Percentiles rank a stretch among this genome's conserved stretches.
phyloP scores from a whole-genome alignment of 306 rosid genomes.

The Lablab purpureus region DNA sequence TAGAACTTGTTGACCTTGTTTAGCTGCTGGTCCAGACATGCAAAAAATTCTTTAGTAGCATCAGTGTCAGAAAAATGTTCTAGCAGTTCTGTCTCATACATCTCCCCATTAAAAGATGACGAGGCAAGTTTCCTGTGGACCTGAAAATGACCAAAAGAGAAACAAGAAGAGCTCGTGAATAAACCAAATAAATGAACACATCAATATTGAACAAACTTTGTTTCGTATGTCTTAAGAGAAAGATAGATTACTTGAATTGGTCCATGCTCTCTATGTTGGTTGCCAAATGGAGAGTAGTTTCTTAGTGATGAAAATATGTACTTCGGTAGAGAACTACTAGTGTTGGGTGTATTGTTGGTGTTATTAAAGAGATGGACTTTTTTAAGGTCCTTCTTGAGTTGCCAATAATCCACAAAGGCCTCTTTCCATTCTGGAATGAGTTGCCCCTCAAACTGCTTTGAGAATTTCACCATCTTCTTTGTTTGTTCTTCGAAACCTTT shows the following conservation, averaged over 20 bases:
- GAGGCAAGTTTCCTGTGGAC: conserved; percentile 88
- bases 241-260: conserved; percentile 77
- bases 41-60: conserved; percentile 85
- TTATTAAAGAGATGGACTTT: conserved; percentile 62
- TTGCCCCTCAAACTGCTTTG: conserved; percentile 94
- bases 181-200: conserved; percentile 1
- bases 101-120: conserved; percentile 75
- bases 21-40: conserved; percentile 84
- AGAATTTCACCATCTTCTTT: conserved; percentile 86
- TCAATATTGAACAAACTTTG: neutral
- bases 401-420: conserved; percentile 90
- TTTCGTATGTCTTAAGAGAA: conserved; percentile 4
- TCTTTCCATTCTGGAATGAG: conserved; percentile 99
- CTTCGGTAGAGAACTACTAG: conserved; percentile 48
- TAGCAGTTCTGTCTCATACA: conserved; percentile 91
- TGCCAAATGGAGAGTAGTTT: conserved; percentile 67
- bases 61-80: conserved; percentile 84
- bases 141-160: conserved; percentile 46
- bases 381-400: conserved; percentile 86
- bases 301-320: conserved; percentile 64
- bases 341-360: conserved; percentile 42
- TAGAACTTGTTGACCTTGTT: conserved; percentile 89
- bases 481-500: conserved; percentile 24
- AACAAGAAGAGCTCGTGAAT: neutral
- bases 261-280: conserved; percentile 77